These are phyloP conservation scores for Odontarrhena argentea DNA, from an alignment of 345 rosid genomes.

Conservation along the genomic window DNA sequence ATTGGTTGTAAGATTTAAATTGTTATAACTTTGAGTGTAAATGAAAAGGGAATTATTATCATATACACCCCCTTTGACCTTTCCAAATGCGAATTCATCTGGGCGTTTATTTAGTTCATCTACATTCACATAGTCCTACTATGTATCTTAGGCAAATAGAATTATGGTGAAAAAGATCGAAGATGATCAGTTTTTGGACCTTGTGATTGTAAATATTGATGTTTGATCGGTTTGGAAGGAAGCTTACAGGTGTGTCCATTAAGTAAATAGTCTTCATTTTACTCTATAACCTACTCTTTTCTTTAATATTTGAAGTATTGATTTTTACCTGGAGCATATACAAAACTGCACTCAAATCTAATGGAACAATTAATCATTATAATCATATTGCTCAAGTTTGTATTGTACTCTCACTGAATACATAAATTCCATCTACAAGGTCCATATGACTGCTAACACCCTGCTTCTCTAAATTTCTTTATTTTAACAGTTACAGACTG, in stretches of 20 bases:
- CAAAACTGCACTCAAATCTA: slow-evolving; percentile 68
- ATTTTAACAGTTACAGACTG: slow-evolving; percentile 76
- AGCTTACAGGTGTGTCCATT: slow-evolving; percentile 74
- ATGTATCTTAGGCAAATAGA: slow-evolving; percentile 70
- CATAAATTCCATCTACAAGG: slow-evolving; percentile 17
- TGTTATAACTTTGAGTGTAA: background rate
- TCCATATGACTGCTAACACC: slow-evolving; percentile 30
- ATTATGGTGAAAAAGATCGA: slow-evolving; percentile 88
- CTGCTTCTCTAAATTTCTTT: slow-evolving; percentile 35
- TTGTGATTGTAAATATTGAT: slow-evolving; percentile 80
- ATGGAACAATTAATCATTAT: slow-evolving; percentile 63
- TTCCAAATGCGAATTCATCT: background rate
- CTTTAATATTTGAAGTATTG: slow-evolving; percentile 30
- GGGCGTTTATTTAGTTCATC: slow-evolving; percentile 8
- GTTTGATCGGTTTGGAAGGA: slow-evolving; percentile 83
- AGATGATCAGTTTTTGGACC: slow-evolving; percentile 91
- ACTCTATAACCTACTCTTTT: slow-evolving; percentile 12
- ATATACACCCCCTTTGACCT: background rate
- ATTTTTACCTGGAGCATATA: slow-evolving; percentile 54
- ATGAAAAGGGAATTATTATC: background rate
- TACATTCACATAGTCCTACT: slow-evolving; percentile 17
- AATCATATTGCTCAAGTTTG: slow-evolving; percentile 95
- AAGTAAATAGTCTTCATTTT: slow-evolving; percentile 13
- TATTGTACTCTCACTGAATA: slow-evolving; percentile 23
- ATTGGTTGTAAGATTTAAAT: background rate